Conservation (phyloP, 2,329 filamentous ascomycete species). For the Emmonsiellopsis sp. region DNA sequence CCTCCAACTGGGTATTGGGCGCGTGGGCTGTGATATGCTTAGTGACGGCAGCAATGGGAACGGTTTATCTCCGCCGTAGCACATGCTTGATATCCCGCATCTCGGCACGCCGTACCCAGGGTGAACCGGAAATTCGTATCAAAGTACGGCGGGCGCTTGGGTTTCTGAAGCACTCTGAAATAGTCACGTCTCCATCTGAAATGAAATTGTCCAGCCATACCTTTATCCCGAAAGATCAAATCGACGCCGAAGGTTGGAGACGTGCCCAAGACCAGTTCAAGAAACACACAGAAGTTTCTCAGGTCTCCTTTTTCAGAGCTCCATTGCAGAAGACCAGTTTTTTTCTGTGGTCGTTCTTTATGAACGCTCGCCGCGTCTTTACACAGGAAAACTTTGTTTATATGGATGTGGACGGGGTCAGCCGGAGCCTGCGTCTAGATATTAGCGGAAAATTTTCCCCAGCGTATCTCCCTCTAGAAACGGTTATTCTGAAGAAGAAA, state of each 20-base stretch:
- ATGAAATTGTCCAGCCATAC: constrained; percentile 25
- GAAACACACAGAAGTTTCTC: constrained; percentile 6
- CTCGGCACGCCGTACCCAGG: constrained; percentile 37
- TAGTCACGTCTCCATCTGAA: constrained; percentile 19
- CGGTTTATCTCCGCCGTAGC: constrained; percentile 50
- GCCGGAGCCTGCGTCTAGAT: constrained; percentile 28
- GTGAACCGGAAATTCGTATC: constrained; percentile 24
- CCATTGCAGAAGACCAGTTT: constrained; percentile 23
- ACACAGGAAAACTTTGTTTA: constrained; percentile 32
- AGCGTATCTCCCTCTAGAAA: constrained; percentile 5
- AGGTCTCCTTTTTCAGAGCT: constrained; percentile 22
- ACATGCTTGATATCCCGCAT: constrained; percentile 49
- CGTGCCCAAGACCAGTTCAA: constrained; percentile 11
- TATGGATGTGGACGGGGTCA: constrained; percentile 23
- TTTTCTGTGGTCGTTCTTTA: constrained; percentile 23
- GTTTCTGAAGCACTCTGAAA: constrained; percentile 27
- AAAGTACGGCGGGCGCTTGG: constrained; percentile 27
- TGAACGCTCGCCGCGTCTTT: constrained; percentile 28
- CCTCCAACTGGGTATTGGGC: constrained; percentile 51
- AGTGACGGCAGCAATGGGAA: constrained; percentile 51
- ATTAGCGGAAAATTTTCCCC: constrained; percentile 19
- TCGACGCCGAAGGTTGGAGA: constrained; percentile 11
- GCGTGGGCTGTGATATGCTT: constrained; percentile 43
- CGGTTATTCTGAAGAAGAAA: not conserved
- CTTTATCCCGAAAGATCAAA: constrained; percentile 15